Evolutionary conservation across 768 basidiomycete genomes (phyloP).

Genomic region (Tricholoma sp.): DNA sequence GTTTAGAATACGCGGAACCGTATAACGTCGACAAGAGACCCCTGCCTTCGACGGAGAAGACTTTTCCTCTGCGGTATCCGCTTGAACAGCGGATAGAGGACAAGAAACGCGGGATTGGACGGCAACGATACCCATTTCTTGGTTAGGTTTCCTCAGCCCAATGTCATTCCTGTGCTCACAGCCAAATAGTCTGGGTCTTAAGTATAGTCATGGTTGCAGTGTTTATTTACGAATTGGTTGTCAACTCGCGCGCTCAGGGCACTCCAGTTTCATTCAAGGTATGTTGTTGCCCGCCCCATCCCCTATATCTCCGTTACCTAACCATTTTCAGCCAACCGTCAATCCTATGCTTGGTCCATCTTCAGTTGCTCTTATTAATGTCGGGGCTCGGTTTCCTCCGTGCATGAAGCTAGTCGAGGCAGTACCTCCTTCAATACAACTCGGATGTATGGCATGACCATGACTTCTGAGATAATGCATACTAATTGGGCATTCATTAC

Average conservation of each 20-base stretch:
- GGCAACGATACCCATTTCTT: slow-evolving; percentile 74
- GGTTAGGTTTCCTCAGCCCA: slow-evolving; percentile 37
- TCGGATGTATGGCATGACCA: slow-evolving; percentile 48
- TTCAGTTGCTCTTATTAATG: slow-evolving; percentile 72
- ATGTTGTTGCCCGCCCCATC: slow-evolving; percentile 7
- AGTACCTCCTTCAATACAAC: slow-evolving; percentile 46
- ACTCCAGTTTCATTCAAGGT: slow-evolving; percentile 84
- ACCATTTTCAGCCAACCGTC: slow-evolving; percentile 53
- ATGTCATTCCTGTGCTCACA: slow-evolving; percentile 9
- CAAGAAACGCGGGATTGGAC: slow-evolving; percentile 79
- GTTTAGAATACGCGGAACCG: slow-evolving; percentile 63
- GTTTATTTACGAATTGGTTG: slow-evolving; percentile 81
- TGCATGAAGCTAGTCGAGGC: slow-evolving; percentile 76
- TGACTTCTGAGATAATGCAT: background rate
- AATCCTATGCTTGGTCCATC: slow-evolving; percentile 94
- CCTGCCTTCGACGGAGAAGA: slow-evolving; percentile 33
- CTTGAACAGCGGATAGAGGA: slow-evolving; percentile 80
- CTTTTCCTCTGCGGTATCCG: slow-evolving; percentile 44
- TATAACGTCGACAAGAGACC: slow-evolving; percentile 17
- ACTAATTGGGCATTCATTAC: background rate
- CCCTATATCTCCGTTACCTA: background rate
- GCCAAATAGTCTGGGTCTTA: slow-evolving; percentile 52
- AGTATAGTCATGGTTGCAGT: slow-evolving; percentile 65
- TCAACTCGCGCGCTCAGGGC: slow-evolving; percentile 72
- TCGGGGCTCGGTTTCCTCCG: slow-evolving; percentile 90